phyloP scores from a whole-genome alignment of 257 asterid species.

The Voacanga thouarsii region DNA sequence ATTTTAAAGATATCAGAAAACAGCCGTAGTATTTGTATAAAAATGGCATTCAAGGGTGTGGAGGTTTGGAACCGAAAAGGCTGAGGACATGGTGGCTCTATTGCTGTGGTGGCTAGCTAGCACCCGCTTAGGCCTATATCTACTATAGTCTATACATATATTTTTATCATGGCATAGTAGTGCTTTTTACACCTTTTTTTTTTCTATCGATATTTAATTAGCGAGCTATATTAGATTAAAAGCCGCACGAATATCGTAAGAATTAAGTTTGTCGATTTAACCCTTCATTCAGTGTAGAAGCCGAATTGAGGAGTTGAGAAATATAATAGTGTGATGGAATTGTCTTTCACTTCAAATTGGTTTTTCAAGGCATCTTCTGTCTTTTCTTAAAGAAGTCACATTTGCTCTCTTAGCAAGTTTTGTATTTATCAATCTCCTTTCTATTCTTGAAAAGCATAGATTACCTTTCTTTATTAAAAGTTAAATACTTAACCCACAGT shows the following conservation, averaged over 20 bases:
- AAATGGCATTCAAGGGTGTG: conserved; percentile 14
- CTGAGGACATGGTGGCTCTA: conserved; percentile 34
- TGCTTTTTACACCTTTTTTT: background rate
- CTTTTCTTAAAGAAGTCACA: too few relatives aligned
- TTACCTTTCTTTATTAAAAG: background rate
- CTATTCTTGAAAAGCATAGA: too few relatives aligned
- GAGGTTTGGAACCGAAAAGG: conserved; percentile 15
- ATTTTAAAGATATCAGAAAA: conserved; percentile 28
- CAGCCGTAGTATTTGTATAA: background rate
- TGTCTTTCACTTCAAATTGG: background rate
- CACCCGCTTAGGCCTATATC: conserved; percentile 70
- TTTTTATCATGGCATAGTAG: background rate
- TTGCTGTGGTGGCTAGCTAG: conserved; percentile 66
- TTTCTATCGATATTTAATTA: conserved; percentile 16
- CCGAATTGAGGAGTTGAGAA: conserved; percentile 24
- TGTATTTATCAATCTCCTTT: too few relatives aligned
- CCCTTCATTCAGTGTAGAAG: conserved; percentile 27
- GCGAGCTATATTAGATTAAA: conserved; percentile 30
- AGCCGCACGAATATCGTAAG: conserved; percentile 25
- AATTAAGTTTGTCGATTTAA: conserved; percentile 25
- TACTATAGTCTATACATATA: background rate
- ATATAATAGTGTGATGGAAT: background rate
- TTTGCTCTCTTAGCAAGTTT: too few relatives aligned
- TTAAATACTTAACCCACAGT: too few relatives aligned
- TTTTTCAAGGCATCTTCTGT: too few relatives aligned